Evolutionary conservation across 495 filamentous ascomycete species (phyloP).

Genomic region (Trichoderma reesei): DNA sequence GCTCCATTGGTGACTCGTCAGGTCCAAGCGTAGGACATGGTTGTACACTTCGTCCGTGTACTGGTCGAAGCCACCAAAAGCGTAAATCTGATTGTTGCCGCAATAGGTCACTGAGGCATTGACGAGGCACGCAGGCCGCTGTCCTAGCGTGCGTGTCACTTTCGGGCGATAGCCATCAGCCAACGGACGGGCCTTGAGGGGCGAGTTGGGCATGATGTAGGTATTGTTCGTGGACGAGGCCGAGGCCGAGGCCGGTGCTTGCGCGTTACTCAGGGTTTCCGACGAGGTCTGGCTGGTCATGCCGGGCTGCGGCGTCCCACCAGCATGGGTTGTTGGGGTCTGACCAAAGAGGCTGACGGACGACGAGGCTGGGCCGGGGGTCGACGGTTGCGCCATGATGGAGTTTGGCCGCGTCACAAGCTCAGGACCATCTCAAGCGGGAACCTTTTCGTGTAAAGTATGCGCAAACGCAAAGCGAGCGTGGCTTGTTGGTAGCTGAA

Average conservation of each 20-base stretch:
- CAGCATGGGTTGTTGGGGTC: background rate
- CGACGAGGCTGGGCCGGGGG: constrained; percentile 16
- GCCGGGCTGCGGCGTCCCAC: constrained; percentile 9
- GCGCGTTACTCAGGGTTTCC: constrained; percentile 17
- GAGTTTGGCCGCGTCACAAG: background rate
- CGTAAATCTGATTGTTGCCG: constrained; percentile 91
- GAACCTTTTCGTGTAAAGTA: background rate
- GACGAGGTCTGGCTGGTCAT: constrained; percentile 16
- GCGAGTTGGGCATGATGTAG: constrained; percentile 77
- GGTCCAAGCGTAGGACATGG: constrained; percentile 81
- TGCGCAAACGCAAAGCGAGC: too few species aligned
- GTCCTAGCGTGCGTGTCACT: constrained; percentile 71
- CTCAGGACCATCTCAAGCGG: background rate
- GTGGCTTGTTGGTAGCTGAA: too few species aligned
- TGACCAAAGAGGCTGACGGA: constrained; percentile 26
- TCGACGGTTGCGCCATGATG: constrained; percentile 25
- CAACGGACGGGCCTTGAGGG: constrained; percentile 50
- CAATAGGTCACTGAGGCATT: constrained; percentile 98
- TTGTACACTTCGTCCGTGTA: constrained; percentile 99
- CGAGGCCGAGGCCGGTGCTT: constrained; percentile 39
- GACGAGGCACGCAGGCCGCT: constrained; percentile 86
- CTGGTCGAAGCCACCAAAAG: constrained; percentile 98
- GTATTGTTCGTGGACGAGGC: constrained; percentile 59
- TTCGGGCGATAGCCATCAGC: constrained; percentile 69
- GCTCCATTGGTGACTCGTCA: constrained; percentile 82